Evolutionary conservation across 2,329 filamentous ascomycete species (phyloP), one percentile per base, ranked within the genome.

Genomic region (Hypomyces perniciosus): DNA sequence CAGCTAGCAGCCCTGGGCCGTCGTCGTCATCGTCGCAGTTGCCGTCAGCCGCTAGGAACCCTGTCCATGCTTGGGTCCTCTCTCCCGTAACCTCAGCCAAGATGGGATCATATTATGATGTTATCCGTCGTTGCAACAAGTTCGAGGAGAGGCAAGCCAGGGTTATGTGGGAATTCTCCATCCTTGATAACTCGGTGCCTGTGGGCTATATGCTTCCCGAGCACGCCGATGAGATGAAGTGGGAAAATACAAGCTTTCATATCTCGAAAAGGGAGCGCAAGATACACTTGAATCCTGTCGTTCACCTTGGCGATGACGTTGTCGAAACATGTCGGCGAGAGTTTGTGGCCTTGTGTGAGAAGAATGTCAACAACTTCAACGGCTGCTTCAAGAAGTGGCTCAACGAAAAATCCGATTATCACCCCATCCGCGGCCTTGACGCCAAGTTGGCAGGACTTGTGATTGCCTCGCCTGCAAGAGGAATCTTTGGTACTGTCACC

Each of bases 401-500:
- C 34, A 42, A 30, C 8, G 55, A 54, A 20, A 49, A 52, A 8
- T 49, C 41, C 8, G 54, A 58, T 35, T 64, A 59, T 20, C 62
- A 66, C 40, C 62, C 63, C 1, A 61, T 71, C 8, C 59, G 64
- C 26, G 58, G 59, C 9, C 53, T 61, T 6, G 55, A 59, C 6
- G 30, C 35, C 5, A 46, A 54, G 6, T 46, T 61, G 6, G 48
- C 54, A 5, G 55, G 61, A 4, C 51, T 70, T 20, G 49, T 57
- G 35, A 63, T 70, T 8, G 64, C 67, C 4, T 61, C 65, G 8
- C 62, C 66, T 3, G 54, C 63, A 29, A 58, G 68, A 4, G 68
- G 68, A 1, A 54, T 70, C 8, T 62, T 71, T 29, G 68, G 68
- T 5, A 59, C 69, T 33, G 56, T 67, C 31, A 71, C 68, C 2